These are phyloP conservation scores for Naganishia friedmannii DNA, from an alignment of 768 basidiomycete species.

Conservation along the genomic window DNA sequence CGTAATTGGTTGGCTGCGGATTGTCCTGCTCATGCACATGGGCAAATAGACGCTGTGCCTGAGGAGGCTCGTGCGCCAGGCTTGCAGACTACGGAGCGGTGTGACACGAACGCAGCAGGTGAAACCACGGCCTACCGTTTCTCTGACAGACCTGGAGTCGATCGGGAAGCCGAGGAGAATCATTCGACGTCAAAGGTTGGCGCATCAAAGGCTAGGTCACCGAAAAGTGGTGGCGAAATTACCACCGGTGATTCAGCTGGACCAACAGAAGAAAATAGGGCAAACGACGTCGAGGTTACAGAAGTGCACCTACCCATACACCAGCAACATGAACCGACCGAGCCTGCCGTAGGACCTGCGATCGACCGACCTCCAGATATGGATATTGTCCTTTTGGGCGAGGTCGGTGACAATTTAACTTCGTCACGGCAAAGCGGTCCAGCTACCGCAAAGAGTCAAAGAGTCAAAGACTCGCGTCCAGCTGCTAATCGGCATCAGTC, in stretches of 20 bases:
- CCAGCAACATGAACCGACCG: conserved; percentile 6
- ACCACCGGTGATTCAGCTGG: background rate
- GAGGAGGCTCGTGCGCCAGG: conserved; percentile 22
- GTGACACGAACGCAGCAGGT: background rate
- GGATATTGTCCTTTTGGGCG: conserved; percentile 17
- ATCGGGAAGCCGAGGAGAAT: background rate
- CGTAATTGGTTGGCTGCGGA: background rate
- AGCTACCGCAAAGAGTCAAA: background rate
- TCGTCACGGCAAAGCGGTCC: background rate
- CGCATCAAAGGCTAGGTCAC: too few species aligned
- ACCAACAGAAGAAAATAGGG: background rate
- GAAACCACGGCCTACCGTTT: conserved; percentile 13
- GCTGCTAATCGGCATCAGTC: conserved; percentile 13
- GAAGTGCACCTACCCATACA: conserved; percentile 1
- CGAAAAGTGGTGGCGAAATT: background rate
- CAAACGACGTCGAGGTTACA: background rate
- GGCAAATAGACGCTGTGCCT: conserved; percentile 27
- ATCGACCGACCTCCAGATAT: conserved; percentile 9
- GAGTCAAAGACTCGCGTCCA: background rate
- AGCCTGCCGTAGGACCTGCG: conserved; percentile 23
- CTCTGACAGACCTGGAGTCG: conserved; percentile 22
- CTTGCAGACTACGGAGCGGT: conserved; percentile 20
- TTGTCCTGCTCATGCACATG: conserved; percentile 13
- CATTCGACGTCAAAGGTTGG: background rate
- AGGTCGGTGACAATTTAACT: background rate